These are phyloP conservation scores for Xylaria cubensis DNA, from an alignment of 495 filamentous ascomycete species.

Conservation along the genomic window DNA sequence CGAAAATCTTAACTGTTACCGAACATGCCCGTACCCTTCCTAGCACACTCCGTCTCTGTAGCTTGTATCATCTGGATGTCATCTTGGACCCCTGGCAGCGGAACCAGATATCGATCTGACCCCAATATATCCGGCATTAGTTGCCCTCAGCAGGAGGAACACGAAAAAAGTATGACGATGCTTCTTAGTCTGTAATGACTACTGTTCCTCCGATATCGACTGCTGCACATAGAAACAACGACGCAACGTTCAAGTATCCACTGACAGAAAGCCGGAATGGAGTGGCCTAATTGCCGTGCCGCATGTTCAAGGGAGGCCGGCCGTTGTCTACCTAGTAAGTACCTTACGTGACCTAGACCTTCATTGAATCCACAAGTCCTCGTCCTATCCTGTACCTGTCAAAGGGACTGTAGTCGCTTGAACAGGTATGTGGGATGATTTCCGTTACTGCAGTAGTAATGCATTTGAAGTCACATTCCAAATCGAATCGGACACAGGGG, in stretches of 20 bases:
- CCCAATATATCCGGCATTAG: background rate
- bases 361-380: background rate
- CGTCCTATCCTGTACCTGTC: background rate
- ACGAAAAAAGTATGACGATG: background rate
- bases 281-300: conserved; percentile 19
- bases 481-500: background rate
- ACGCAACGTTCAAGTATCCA: background rate
- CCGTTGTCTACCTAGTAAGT: background rate
- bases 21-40: conserved; percentile 15
- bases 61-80: conserved; percentile 1
- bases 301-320: background rate
- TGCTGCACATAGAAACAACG: background rate
- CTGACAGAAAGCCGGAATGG: conserved; percentile 11
- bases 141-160: background rate
- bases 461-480: conserved; percentile 20
- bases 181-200: background rate
- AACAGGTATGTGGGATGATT: conserved; percentile 1
- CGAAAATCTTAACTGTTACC: conserved; percentile 27
- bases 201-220: conserved; percentile 8
- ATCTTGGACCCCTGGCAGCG: background rate
- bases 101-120: background rate
- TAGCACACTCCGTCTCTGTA: background rate
- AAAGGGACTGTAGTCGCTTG: background rate
- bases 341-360: background rate
- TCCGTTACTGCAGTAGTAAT: conserved; percentile 19